Conservation (phyloP, 2,329 filamentous ascomycete species). For the Hymenoscyphus infarciens region DNA sequence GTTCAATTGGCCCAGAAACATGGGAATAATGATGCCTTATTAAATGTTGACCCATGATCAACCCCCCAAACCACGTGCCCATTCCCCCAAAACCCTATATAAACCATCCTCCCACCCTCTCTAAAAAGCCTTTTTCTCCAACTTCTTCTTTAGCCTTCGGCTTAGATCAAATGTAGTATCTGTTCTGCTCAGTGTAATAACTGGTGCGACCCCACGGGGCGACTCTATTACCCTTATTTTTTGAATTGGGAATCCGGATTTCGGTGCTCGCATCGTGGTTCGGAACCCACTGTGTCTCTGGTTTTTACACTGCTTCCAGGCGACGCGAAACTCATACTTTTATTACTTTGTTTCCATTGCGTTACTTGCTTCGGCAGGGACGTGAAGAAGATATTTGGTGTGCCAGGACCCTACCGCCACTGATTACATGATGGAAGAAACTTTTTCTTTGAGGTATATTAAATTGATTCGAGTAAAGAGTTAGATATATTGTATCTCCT, state of each 20-base stretch:
- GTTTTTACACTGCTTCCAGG: constrained; percentile 71
- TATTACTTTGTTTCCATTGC: neutral
- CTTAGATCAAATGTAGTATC: constrained; percentile 62
- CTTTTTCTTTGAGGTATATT: no score
- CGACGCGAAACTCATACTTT: constrained; percentile 55
- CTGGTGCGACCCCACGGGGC: constrained; percentile 40
- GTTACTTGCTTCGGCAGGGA: neutral
- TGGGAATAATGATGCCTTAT: neutral
- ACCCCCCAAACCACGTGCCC: neutral
- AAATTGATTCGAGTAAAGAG: no score
- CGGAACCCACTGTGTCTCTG: constrained; percentile 62
- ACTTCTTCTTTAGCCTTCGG: constrained; percentile 15
- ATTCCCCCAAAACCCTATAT: neutral
- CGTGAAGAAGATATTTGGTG: constrained; percentile 4
- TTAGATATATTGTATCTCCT: no score
- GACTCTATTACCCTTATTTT: constrained; percentile 44
- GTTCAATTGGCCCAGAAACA: neutral
- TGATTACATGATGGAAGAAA: no score
- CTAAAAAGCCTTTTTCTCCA: neutral
- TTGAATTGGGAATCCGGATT: constrained; percentile 47
- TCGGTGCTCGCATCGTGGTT: constrained; percentile 65
- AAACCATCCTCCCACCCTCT: neutral
- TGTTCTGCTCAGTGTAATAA: constrained; percentile 70
- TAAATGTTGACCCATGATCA: neutral
- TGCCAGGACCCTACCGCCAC: no score